Conservation (phyloP, 2,329 filamentous ascomycete species). For the Sarocladium strictum region DNA sequence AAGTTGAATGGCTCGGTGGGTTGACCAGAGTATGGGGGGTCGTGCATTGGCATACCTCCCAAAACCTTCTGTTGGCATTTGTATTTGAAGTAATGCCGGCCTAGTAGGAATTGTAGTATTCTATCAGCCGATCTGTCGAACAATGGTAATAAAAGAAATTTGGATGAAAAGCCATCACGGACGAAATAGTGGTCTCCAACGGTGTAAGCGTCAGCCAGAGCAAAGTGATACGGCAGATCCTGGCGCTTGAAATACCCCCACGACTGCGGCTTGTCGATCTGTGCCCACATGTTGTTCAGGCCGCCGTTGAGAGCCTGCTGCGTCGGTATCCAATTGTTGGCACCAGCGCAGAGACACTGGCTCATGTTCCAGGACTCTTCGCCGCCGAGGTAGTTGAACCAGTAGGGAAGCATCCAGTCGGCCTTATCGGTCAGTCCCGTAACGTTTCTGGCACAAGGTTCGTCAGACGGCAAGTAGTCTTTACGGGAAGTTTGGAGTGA, state of each 20-base stretch:
- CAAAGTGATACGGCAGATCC: slow-evolving; percentile 48
- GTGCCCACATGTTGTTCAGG: slow-evolving; percentile 44
- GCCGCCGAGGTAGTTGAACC: slow-evolving; percentile 45
- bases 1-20: not conserved
- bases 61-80: not conserved
- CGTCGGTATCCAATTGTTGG: slow-evolving; percentile 45
- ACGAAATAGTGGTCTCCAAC: not conserved
- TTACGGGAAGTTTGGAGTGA: too few species aligned
- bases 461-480: too few species aligned
- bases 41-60: slow-evolving; percentile 44
- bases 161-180: too few species aligned
- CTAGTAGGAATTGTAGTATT: too few species aligned
- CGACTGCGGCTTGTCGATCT: slow-evolving; percentile 23
- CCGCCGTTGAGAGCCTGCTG: slow-evolving; percentile 44
- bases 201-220: slow-evolving; percentile 35
- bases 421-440: slow-evolving; percentile 29
- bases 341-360: slow-evolving; percentile 45
- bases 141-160: too few species aligned
- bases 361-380: slow-evolving; percentile 36
- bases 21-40: slow-evolving; percentile 26
- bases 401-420: slow-evolving; percentile 41
- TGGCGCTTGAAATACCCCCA: slow-evolving; percentile 39
- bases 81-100: not conserved
- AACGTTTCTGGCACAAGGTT: slow-evolving; percentile 23
- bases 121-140: too few species aligned